phyloP scores from a whole-genome alignment of 305 asterid species.

The Plantago lanceolata region DNA sequence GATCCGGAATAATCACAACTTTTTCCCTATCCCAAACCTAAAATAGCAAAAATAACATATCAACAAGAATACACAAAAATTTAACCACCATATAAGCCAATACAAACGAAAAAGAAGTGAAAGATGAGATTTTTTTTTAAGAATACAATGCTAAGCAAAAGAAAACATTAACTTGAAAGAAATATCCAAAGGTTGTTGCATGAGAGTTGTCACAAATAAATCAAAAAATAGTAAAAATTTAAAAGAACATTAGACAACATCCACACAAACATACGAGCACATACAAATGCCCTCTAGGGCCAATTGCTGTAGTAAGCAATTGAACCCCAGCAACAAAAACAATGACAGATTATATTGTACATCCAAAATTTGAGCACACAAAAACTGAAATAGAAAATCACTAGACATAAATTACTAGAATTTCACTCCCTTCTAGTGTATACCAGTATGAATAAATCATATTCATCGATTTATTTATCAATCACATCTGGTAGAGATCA shows the following conservation, averaged over 20 bases:
- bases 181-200: not conserved
- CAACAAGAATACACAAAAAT: not conserved
- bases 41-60: constrained; percentile 14
- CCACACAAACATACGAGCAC: no score
- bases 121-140: not conserved
- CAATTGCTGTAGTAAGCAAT: no score
- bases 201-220: not conserved
- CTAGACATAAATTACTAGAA: no score
- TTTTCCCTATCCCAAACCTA: constrained; percentile 97
- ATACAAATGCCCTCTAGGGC: no score
- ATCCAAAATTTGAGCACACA: no score
- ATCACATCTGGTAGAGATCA: no score
- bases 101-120: not conserved
- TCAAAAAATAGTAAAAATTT: not conserved
- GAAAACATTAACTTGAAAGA: not conserved
- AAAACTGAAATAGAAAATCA: no score
- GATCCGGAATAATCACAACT: constrained; percentile 82
- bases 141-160: not conserved
- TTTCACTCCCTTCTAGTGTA: no score
- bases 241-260: not conserved
- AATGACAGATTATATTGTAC: no score
- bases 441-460: no score
- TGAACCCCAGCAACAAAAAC: no score
- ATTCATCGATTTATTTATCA: no score
- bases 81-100: not conserved